Evolutionary conservation across 768 basidiomycete genomes (phyloP).

Genomic region (Trichaptum fuscoviolaceum): DNA sequence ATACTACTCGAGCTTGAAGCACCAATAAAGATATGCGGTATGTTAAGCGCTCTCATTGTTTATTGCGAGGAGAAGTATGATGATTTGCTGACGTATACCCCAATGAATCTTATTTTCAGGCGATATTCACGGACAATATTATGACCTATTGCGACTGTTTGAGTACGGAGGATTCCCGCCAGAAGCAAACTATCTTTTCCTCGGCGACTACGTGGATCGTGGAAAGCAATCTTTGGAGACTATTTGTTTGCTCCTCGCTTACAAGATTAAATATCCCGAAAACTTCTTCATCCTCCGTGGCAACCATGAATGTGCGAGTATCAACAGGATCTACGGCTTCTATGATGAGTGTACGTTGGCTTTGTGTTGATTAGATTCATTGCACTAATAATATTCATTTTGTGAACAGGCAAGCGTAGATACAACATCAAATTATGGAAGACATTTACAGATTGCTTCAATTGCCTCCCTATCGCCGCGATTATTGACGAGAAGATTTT

Average conservation of each 20-base stretch:
- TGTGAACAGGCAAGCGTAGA: slow-evolving; percentile 83
- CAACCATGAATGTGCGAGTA: slow-evolving; percentile 99
- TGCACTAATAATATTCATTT: slow-evolving; percentile 1
- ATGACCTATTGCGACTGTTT: slow-evolving; percentile 95
- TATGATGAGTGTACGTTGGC: slow-evolving; percentile 92
- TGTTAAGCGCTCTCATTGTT: slow-evolving; percentile 26
- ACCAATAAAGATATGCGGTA: slow-evolving; percentile 99
- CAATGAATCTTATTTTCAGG: slow-evolving; percentile 41
- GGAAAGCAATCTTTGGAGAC: slow-evolving; percentile 99
- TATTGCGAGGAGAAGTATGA: slow-evolving; percentile 7
- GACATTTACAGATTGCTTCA: slow-evolving; percentile 99
- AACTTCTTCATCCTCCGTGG: slow-evolving; percentile 99
- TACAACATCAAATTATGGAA: slow-evolving; percentile 99
- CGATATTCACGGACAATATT: slow-evolving; percentile 99
- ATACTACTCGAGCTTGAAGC: slow-evolving; percentile 97
- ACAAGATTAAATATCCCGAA: slow-evolving; percentile 99
- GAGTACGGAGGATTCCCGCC: slow-evolving; percentile 99
- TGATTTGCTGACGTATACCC: slow-evolving; percentile 16
- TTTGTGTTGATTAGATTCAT: slow-evolving; percentile 7
- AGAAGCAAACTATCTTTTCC: slow-evolving; percentile 99
- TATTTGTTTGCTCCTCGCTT: slow-evolving; percentile 97
- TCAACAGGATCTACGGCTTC: slow-evolving; percentile 99
- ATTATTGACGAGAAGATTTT: slow-evolving; percentile 99
- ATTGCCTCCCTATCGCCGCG: slow-evolving; percentile 97
- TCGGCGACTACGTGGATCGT: slow-evolving; percentile 98